Base-by-base conservation (phyloP, 1,139 yeast species). In the Blastobotrys buckinghamii region DNA sequence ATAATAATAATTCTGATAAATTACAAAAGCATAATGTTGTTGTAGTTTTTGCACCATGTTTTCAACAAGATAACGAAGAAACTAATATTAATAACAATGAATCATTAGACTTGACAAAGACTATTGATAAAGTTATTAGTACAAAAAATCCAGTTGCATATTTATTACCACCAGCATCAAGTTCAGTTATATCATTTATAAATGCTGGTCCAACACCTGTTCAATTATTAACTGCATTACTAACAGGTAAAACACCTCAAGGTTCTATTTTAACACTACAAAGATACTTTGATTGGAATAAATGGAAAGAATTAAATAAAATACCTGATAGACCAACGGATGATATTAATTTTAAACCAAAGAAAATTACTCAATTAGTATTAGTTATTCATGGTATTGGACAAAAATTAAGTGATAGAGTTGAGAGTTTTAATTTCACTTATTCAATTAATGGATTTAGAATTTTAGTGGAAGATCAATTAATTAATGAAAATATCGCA, bases 311-410 rank as follows among this genome's bases (percentile, higher is more conserved):
- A 41, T 22, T 54, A 20, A 54, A 58, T 45, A 35, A 47, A 15
- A 47, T 66, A 22, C 67, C 68, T 0, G 63, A 62, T 30, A 56
- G 69, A 8, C 59, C 60, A 1, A 58, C 62, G 3, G 70, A 67
- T 47, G 52, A 51, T n/a, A 43, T 53, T 1, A 58, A 51, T 6
- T 63, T 56, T 45, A 45, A 35, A 32, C 68, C 69, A 2, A 53
- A 54, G 10, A 57, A 59, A 13, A 55, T 63, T 22, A 60, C 59
- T 39, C 95, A 88, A 65, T 69, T 92, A 49, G 78, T 90, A 1
- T 71, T 92, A 16, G 92, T 95, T 55, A 77, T 90, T 42, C 98
- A 92, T 65, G 97, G 98, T 0, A 87, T 92, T 54, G 97, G 97
- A 1, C 98, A 92, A 64, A 80, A 84, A 38, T 72, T 92, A 51